A percentile compares a stretch with the other conserved stretches of the same genome.
These are phyloP conservation scores for Trichophyton mentagrophytes DNA, from an alignment of 2,329 filamentous ascomycete species.

Conservation along the genomic window DNA sequence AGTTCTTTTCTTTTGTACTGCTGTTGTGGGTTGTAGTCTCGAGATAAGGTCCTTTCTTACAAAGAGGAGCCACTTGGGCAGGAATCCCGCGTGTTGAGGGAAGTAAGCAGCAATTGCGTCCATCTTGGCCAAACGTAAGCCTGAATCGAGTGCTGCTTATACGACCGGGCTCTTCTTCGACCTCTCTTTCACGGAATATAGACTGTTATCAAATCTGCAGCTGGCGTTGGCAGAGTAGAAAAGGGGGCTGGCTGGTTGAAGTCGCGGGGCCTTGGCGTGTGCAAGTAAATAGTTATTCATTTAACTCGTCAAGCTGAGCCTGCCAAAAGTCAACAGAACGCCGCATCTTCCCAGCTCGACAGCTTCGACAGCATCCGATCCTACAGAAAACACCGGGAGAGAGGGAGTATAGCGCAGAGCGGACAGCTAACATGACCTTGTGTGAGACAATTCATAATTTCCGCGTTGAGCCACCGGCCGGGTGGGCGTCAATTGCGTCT, in stretches of 20 bases:
- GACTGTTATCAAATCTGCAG: neutral
- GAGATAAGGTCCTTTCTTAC: constrained; percentile 29
- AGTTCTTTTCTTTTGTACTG: neutral
- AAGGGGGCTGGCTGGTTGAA: neutral
- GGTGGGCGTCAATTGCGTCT: constrained; percentile 26
- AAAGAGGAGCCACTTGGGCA: constrained; percentile 54
- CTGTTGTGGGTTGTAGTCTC: too few species aligned
- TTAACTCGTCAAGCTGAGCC: neutral
- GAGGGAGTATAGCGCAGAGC: neutral
- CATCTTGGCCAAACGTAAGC: constrained; percentile 1
- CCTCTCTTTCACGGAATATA: neutral
- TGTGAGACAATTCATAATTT: constrained; percentile 19
- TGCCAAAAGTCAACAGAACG: neutral
- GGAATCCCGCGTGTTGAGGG: constrained; percentile 36
- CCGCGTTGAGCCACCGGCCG: constrained; percentile 24
- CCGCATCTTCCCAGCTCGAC: neutral
- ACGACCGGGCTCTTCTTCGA: neutral
- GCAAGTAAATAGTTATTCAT: neutral
- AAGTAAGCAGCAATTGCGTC: constrained; percentile 18
- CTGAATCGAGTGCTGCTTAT: neutral
- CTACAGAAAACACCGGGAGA: neutral
- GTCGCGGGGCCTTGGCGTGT: neutral
- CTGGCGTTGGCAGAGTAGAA: neutral
- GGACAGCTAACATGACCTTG: neutral
- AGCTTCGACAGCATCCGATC: neutral